Evolutionary conservation across 495 filamentous ascomycete species (phyloP).

Genomic region (Lepraria neglecta): DNA sequence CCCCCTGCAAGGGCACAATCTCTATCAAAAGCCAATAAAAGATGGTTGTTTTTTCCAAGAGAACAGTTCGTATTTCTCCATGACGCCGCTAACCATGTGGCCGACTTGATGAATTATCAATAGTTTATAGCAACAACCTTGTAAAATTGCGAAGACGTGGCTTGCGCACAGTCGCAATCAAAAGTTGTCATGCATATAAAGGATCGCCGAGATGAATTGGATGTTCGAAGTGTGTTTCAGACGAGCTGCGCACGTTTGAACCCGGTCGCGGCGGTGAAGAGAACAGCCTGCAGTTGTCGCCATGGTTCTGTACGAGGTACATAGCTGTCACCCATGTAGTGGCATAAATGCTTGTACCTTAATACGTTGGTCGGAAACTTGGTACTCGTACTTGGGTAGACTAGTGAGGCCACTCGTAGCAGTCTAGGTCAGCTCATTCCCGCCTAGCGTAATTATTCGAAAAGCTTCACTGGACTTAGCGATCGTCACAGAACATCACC

Average conservation of each 20-base stretch:
- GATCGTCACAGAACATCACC: background rate
- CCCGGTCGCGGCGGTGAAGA: slow-evolving; percentile 4
- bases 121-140: background rate
- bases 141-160: slow-evolving; percentile 1
- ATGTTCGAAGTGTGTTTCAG: slow-evolving; percentile 18
- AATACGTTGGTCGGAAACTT: background rate
- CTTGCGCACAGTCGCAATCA: slow-evolving; percentile 3
- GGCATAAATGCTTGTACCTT: background rate
- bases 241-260: slow-evolving; percentile 8
- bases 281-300: background rate
- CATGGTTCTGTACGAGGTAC: slow-evolving; percentile 1
- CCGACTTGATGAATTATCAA: background rate
- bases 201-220: background rate
- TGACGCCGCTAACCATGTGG: background rate
- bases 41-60: background rate
- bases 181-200: background rate
- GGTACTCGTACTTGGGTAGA: background rate
- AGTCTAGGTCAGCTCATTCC: background rate
- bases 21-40: background rate
- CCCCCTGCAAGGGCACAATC: slow-evolving; percentile 10
- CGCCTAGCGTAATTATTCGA: slow-evolving; percentile 5
- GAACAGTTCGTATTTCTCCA: background rate
- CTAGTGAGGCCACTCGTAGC: background rate
- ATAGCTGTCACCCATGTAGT: background rate
- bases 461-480: slow-evolving; percentile 8